Percentiles rank a stretch among this genome's conserved stretches.
Evolutionary conservation across 2,329 filamentous ascomycete species (phyloP).

Genomic region (Paraconiothyrium brasiliense): DNA sequence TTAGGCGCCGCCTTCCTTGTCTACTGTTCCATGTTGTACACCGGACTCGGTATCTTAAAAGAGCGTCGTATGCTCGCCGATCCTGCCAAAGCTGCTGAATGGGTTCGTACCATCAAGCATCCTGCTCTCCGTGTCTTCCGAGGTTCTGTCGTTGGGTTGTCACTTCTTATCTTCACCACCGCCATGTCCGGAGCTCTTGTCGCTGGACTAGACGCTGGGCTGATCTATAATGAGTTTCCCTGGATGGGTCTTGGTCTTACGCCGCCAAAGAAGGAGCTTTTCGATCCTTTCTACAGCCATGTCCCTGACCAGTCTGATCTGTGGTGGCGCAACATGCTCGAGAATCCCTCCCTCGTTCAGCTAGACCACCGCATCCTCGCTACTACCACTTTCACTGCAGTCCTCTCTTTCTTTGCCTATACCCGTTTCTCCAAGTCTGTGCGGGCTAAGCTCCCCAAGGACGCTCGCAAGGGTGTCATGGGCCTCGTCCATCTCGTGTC

Average conservation of each 20-base stretch:
- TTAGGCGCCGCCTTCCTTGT: constrained; percentile 90
- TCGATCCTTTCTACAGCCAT: constrained; percentile 85
- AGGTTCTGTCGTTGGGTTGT: constrained; percentile 74
- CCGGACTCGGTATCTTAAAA: constrained; percentile 84
- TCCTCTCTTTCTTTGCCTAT: constrained; percentile 84
- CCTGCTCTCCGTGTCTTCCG: constrained; percentile 79
- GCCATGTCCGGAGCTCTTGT: constrained; percentile 94
- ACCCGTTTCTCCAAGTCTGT: constrained; percentile 73
- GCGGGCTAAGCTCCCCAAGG: constrained; percentile 63
- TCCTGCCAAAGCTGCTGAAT: constrained; percentile 68
- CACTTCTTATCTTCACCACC: constrained; percentile 82
- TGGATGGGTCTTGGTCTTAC: constrained; percentile 88
- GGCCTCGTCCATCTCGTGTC: constrained; percentile 85
- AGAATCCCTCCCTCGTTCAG: constrained; percentile 96
- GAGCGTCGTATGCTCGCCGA: constrained; percentile 75
- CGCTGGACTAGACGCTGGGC: constrained; percentile 90
- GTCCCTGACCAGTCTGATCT: constrained; percentile 81
- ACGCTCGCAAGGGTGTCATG: constrained; percentile 75
- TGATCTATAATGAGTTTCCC: constrained; percentile 99
- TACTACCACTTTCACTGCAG: constrained; percentile 83
- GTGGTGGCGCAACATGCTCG: constrained; percentile 97
- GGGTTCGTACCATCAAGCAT: constrained; percentile 67
- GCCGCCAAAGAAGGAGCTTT: constrained; percentile 84
- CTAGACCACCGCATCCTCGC: constrained; percentile 94
- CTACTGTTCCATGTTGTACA: constrained; percentile 93